Percentiles rank a stretch among this genome's conserved stretches.
Evolutionary conservation across 2,329 filamentous ascomycete genomes (phyloP).

Genomic region (Albifimbria verrucaria): DNA sequence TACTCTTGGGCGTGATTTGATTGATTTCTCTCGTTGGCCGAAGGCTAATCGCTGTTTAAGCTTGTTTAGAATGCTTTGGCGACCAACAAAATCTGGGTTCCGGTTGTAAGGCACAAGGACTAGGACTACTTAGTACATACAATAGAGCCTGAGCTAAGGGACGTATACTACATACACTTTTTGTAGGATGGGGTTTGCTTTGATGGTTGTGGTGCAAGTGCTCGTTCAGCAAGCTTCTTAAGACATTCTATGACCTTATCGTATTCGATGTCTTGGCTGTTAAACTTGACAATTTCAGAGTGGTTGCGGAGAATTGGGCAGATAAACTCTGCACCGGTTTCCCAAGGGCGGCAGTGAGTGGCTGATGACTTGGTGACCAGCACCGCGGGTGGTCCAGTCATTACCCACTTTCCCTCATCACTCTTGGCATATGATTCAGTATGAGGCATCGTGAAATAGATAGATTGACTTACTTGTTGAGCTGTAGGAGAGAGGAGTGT

Average conservation of each 20-base stretch:
- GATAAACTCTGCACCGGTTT: slow-evolving; percentile 16
- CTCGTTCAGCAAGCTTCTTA: not conserved
- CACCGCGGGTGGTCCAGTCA: slow-evolving; percentile 15
- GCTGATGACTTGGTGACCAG: slow-evolving; percentile 21
- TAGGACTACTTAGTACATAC: slow-evolving; percentile 2
- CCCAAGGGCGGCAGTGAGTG: slow-evolving; percentile 18
- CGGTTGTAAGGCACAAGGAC: not conserved
- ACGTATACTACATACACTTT: not conserved
- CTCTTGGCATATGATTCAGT: slow-evolving; percentile 6
- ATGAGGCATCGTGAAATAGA: slow-evolving; percentile 1
- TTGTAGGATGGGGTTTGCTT: not conserved
- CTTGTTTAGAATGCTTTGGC: not conserved
- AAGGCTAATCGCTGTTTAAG: not conserved
- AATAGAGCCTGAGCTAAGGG: too few relatives aligned
- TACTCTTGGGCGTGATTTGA: not conserved
- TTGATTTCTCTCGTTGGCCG: not conserved
- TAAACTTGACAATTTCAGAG: slow-evolving; percentile 23
- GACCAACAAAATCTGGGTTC: not conserved
- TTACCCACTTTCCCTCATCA: slow-evolving; percentile 15
- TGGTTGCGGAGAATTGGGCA: slow-evolving; percentile 12
- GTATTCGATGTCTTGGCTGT: slow-evolving; percentile 14
- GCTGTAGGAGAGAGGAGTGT: slow-evolving; percentile 20
- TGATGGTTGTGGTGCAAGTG: not conserved
- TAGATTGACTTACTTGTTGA: slow-evolving; percentile 8
- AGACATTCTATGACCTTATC: not conserved